These are phyloP conservation scores for Solanum sitiens DNA, from an alignment of 257 asterid genomes.

Conservation along the genomic window DNA sequence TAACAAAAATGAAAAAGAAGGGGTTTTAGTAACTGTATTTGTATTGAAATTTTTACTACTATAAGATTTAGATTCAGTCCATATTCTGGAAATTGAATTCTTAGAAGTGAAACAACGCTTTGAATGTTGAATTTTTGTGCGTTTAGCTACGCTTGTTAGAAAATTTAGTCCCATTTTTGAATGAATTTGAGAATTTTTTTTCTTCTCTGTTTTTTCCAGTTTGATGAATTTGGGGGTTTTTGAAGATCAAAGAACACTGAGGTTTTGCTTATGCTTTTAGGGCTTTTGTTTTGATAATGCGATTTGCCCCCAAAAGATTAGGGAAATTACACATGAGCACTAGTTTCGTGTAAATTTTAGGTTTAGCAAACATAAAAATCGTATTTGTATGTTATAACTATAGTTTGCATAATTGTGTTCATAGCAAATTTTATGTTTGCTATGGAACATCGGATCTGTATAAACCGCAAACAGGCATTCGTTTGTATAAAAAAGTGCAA, in stretches of 20 bases:
- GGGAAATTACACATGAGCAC: not conserved
- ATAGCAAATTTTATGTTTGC: too few species aligned
- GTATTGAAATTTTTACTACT: constrained; percentile 6
- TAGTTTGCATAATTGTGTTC: too few species aligned
- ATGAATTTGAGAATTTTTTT: not conserved
- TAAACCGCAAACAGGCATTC: rapidly evolving
- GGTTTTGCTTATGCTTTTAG: not conserved
- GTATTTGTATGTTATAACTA: rapidly evolving
- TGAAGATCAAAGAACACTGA: not conserved
- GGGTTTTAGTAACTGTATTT: constrained; percentile 7
- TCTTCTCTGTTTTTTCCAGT: not conserved
- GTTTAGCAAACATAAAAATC: too few species aligned
- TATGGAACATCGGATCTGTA: too few species aligned
- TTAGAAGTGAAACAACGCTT: constrained; percentile 6
- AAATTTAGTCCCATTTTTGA: constrained; percentile 28
- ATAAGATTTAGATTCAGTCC: not conserved
- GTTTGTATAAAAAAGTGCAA: too few species aligned
- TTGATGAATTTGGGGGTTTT: not conserved
- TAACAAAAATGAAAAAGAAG: not conserved
- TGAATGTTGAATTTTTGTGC: constrained; percentile 7
- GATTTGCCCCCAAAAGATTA: not conserved
- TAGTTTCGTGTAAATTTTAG: too few species aligned
- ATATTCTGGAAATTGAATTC: not conserved
- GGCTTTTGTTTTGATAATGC: not conserved
- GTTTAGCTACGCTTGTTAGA: constrained; percentile 14